A percentile compares a stretch with the other conserved stretches of the same genome.
Evolutionary conservation across 2,329 filamentous ascomycete genomes (phyloP).

Genomic region (Alternaria brassicicola): DNA sequence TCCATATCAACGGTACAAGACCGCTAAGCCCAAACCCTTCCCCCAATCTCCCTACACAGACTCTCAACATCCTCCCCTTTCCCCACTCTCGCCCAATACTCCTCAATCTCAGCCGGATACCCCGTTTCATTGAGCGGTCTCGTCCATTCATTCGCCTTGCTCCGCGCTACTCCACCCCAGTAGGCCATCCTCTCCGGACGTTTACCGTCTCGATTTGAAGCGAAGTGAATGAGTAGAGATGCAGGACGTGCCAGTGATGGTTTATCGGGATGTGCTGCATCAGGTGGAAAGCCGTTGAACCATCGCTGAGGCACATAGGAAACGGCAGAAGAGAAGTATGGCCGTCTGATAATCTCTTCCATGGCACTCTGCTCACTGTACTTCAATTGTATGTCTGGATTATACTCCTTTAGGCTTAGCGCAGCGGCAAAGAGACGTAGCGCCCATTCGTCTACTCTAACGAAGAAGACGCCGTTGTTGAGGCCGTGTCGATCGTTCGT

Average conservation of each 20-base stretch:
- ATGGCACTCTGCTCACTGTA: constrained; percentile 11
- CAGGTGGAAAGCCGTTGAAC: constrained; percentile 9
- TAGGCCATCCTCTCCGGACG: constrained; percentile 9
- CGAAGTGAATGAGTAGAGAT: constrained; percentile 6
- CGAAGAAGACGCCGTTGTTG: constrained; percentile 52
- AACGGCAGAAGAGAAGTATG: background rate
- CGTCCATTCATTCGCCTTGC: background rate
- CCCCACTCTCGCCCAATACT: background rate
- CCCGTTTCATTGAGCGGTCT: background rate
- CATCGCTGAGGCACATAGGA: constrained; percentile 6
- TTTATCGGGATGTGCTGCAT: background rate
- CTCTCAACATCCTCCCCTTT: background rate
- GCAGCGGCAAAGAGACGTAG: constrained; percentile 48
- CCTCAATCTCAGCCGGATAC: background rate
- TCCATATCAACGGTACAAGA: background rate
- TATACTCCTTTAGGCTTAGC: constrained; percentile 4
- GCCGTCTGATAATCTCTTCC: background rate
- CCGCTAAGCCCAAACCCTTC: background rate
- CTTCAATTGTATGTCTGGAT: constrained; percentile 3
- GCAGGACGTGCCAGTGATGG: background rate
- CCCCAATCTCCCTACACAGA: background rate
- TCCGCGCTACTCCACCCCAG: background rate
- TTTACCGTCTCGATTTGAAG: constrained; percentile 9
- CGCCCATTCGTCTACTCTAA: constrained; percentile 48
- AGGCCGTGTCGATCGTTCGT: constrained; percentile 50